phyloP scores from a whole-genome alignment of 2,329 filamentous ascomycete species.

The Cordyceps farinosa region DNA sequence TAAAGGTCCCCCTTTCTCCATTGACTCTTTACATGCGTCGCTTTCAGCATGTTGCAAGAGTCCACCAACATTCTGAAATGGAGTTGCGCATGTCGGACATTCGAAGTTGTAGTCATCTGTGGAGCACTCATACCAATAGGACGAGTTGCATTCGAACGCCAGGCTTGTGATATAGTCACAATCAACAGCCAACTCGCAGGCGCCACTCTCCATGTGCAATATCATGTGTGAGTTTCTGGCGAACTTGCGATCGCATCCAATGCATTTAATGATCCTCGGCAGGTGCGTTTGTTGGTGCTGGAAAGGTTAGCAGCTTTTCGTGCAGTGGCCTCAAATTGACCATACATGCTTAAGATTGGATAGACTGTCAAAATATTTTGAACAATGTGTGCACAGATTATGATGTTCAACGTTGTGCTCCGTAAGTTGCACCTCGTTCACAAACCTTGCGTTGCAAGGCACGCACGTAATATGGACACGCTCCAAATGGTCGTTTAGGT shows the following conservation, averaged over 20 bases:
- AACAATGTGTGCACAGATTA: slow-evolving; percentile 21
- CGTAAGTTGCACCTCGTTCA: not conserved
- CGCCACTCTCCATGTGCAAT: slow-evolving; percentile 25
- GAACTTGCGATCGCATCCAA: slow-evolving; percentile 22
- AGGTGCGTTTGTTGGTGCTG: slow-evolving; percentile 24
- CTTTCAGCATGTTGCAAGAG: slow-evolving; percentile 27
- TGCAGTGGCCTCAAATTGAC: not conserved
- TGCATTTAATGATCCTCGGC: slow-evolving; percentile 19
- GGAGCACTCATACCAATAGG: slow-evolving; percentile 21
- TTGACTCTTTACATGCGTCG: slow-evolving; percentile 19
- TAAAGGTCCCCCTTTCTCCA: not conserved
- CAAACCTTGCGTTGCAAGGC: slow-evolving; percentile 7
- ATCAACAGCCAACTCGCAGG: slow-evolving; percentile 20
- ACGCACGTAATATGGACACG: slow-evolving; percentile 14
- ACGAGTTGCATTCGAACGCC: slow-evolving; percentile 18
- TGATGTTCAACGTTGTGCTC: slow-evolving; percentile 20
- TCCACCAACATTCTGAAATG: slow-evolving; percentile 20
- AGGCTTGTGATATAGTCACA: slow-evolving; percentile 8
- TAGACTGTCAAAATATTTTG: not conserved
- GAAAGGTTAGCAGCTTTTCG: not conserved
- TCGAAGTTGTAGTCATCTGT: slow-evolving; percentile 19
- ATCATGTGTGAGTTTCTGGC: slow-evolving; percentile 24
- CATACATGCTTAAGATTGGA: slow-evolving; percentile 22
- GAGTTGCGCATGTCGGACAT: slow-evolving; percentile 22
- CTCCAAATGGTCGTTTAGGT: slow-evolving; percentile 17